Evolutionary conservation across 306 rosid species (phyloP).

Genomic region (Gillenia trifoliata): DNA sequence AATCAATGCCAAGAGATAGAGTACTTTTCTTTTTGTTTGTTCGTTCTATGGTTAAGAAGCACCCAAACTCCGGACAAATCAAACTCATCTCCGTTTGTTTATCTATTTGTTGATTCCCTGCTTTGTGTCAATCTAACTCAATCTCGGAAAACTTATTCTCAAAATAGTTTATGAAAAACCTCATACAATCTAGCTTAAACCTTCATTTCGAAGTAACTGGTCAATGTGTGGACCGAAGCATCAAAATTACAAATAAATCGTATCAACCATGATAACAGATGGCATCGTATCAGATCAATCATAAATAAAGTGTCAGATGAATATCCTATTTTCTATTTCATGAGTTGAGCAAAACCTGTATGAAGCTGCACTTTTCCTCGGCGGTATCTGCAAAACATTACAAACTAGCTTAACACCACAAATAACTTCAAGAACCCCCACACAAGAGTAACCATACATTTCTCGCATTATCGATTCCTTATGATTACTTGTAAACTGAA

Average conservation of each 20-base stretch:
- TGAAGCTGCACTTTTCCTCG: constrained; percentile 92
- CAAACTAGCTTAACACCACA: constrained; percentile 13
- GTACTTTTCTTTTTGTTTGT: neutral
- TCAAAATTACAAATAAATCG: neutral
- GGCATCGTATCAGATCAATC: neutral
- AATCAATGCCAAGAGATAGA: neutral
- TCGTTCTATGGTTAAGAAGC: neutral
- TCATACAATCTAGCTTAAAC: neutral
- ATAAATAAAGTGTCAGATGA: neutral
- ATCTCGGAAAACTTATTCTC: neutral
- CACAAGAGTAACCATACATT: neutral
- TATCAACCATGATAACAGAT: neutral
- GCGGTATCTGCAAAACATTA: constrained; percentile 78
- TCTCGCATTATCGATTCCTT: neutral
- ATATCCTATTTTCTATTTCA: neutral
- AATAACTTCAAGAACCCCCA: neutral
- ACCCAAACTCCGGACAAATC: neutral
- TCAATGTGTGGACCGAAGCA: neutral
- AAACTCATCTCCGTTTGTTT: neutral
- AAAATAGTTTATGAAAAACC: neutral
- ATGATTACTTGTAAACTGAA: neutral
- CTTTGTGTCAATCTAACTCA: neutral
- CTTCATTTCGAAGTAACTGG: neutral
- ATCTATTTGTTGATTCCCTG: neutral
- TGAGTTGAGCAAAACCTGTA: constrained; percentile 57